Conservation (phyloP, 495 filamentous ascomycete genomes). For the Rhizodiscina lignyota region DNA sequence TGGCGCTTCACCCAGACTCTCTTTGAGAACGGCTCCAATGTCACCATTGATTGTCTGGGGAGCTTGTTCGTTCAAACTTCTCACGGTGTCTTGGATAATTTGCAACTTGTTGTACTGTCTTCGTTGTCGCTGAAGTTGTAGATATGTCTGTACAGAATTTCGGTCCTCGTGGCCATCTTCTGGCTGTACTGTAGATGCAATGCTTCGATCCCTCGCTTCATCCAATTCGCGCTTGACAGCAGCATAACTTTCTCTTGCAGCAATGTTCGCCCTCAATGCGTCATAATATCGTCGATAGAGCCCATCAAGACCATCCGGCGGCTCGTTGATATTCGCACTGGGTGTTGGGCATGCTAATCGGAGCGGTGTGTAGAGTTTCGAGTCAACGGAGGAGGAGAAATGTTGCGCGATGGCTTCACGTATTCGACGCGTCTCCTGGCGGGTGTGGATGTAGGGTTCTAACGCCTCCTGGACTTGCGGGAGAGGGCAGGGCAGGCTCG, state of each 20-base stretch:
- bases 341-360: neutral
- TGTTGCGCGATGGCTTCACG: neutral
- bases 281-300: neutral
- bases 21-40: neutral
- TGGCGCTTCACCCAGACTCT: neutral
- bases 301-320: neutral
- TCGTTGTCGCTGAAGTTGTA: neutral
- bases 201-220: neutral
- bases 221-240: neutral
- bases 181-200: neutral
- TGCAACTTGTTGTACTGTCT: neutral
- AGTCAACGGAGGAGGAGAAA: neutral
- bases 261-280: neutral
- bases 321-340: neutral
- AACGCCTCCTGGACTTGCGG: neutral
- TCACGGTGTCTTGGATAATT: neutral
- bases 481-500: slow-evolving; percentile 1
- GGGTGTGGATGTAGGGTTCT: neutral
- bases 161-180: neutral
- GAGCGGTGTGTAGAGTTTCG: too few relatives aligned
- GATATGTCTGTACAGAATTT: neutral
- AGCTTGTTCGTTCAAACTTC: neutral
- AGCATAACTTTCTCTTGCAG: neutral
- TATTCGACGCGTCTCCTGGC: neutral
- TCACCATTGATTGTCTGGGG: neutral